A percentile compares a stretch with the other conserved stretches of the same genome.
Evolutionary conservation across 1,284 basidiomycete genomes (phyloP).

Genomic region (Moesziomyces aphidis): DNA sequence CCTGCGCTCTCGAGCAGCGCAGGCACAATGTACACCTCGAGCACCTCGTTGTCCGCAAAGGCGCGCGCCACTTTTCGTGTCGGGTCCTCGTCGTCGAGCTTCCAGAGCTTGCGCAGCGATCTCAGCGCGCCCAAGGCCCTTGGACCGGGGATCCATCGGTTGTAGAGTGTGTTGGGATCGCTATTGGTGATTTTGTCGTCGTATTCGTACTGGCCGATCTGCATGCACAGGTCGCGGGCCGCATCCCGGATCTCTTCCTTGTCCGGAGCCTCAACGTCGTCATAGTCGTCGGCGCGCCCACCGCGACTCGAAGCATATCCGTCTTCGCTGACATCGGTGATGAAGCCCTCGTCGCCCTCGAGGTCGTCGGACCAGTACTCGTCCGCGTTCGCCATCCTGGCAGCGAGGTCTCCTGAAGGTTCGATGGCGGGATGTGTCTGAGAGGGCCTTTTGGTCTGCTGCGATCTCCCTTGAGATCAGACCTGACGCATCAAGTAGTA

Average conservation of each 20-base stretch:
- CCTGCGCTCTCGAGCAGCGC: slow-evolving; percentile 64
- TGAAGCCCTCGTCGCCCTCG: slow-evolving; percentile 41
- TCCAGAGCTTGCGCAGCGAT: slow-evolving; percentile 64
- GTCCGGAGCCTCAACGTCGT: slow-evolving; percentile 42
- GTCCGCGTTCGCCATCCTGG: slow-evolving; percentile 36
- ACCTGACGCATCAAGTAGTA: too few relatives aligned
- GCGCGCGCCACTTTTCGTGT: slow-evolving; percentile 61
- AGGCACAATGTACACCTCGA: slow-evolving; percentile 64
- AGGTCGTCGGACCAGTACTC: slow-evolving; percentile 55
- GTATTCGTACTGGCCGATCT: slow-evolving; percentile 65
- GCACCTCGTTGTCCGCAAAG: slow-evolving; percentile 61
- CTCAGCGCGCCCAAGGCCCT: slow-evolving; percentile 57
- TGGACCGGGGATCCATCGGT: slow-evolving; percentile 61
- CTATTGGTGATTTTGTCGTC: slow-evolving; percentile 25
- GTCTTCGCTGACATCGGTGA: slow-evolving; percentile 39
- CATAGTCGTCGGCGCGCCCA: slow-evolving; percentile 7
- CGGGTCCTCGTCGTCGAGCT: slow-evolving; percentile 63
- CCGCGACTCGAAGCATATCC: slow-evolving; percentile 19
- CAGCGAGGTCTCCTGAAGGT: not conserved
- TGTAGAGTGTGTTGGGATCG: slow-evolving; percentile 31
- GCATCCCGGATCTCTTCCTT: slow-evolving; percentile 49
- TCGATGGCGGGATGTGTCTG: not conserved
- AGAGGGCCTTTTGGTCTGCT: not conserved
- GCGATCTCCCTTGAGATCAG: not conserved
- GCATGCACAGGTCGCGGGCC: slow-evolving; percentile 59